Evolutionary conservation across 306 rosid species (phyloP), one percentile per base, ranked within the genome.

Genomic region (Alnus rubra): DNA sequence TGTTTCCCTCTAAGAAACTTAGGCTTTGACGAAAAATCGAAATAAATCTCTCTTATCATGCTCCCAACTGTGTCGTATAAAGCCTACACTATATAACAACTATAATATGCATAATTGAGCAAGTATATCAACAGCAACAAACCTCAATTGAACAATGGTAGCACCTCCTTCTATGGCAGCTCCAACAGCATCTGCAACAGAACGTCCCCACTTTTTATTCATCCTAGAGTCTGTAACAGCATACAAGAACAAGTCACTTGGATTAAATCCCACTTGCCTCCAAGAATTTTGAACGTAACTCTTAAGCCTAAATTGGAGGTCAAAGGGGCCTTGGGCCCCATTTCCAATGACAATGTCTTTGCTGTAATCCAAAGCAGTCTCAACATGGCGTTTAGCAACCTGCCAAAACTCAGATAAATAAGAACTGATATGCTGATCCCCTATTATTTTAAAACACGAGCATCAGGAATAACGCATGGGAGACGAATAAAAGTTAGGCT

Each of bases 151-250:
- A 84, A 95, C 83, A 79, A 95, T 88, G 80, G 97, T 92, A 73
- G 98, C 94, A 70, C 98, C 97, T 78, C 98, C 98, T 78, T 91
- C 89, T 71, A 95, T 83, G 5, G 94, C 93, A 86, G 90, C 97
- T 84, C 84, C 84, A 85, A 95, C 98, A 73, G 98, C 98, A 77
- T 88, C 95, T n/a, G 90, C 79, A 79, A 91, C 91, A 62, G 95
- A 88, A 76, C 85, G 97, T n/a, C 89, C 92, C 97, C 98, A 92
- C 87, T 78, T 90, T 67, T 81, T 83, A 81, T 95, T 95, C 97
- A 95, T 95, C 37, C 86, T 30, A 0, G 98, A 87, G 82, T 92
- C 98, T 3, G 98, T 95, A 63, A 92, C 97, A 76, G 98, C 98
- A 78, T 95, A 92, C 86, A 95, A 79, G 74, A 92, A 77, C 35